These are phyloP conservation scores for Mortierella hygrophila DNA, from an alignment of 192 early-diverging fungal genomes.

Conservation along the genomic window DNA sequence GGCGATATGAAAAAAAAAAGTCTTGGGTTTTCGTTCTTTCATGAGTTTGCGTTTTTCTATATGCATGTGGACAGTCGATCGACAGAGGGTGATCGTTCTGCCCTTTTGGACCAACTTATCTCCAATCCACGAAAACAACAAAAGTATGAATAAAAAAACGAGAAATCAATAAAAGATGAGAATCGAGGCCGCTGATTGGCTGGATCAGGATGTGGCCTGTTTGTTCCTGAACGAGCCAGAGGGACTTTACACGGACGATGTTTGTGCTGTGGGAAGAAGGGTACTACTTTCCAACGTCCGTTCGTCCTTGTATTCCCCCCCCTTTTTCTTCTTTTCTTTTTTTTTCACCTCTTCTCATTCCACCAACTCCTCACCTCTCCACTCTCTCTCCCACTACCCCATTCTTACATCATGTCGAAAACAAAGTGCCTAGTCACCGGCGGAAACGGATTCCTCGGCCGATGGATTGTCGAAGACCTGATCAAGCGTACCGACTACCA, in stretches of 20 bases:
- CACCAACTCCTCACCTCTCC: background rate
- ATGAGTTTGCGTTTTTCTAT: background rate
- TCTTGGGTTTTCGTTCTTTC: background rate
- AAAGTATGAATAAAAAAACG: background rate
- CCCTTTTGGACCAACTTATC: background rate
- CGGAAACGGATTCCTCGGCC: conserved; percentile 91
- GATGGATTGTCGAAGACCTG: conserved; percentile 81
- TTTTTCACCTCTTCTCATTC: conserved; percentile 1
- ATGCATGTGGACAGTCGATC: background rate
- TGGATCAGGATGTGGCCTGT: conserved; percentile 17
- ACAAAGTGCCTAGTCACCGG: conserved; percentile 82
- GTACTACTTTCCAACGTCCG: background rate
- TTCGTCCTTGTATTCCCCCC: background rate
- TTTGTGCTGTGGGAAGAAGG: background rate
- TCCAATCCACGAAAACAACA: background rate
- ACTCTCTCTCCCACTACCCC: background rate
- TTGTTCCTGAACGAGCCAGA: conserved; percentile 14
- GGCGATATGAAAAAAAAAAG: background rate
- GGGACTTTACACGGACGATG: background rate
- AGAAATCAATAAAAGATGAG: background rate
- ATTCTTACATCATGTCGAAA: background rate
- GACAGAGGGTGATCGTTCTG: background rate
- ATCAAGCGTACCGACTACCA: conserved; percentile 66
- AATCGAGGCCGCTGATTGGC: conserved; percentile 7
- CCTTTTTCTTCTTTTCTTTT: conserved; percentile 1